Conservation (phyloP, 1,139 yeast genomes). For the Debaryomyces sp. region DNA sequence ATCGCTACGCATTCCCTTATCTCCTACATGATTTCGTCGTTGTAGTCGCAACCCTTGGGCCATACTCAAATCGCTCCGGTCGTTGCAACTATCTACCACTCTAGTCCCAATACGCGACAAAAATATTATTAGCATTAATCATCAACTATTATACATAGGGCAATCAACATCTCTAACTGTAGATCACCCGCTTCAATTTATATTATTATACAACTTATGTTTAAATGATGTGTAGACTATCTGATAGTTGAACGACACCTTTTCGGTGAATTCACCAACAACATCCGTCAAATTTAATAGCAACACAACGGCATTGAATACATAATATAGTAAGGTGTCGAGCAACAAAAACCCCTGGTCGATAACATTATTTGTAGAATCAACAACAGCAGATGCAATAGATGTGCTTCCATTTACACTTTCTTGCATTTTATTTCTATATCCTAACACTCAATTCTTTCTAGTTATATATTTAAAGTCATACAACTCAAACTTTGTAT, state of each 20-base stretch:
- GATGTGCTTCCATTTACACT: background rate
- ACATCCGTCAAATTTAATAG: constrained; percentile 27
- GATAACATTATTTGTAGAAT: constrained; percentile 2
- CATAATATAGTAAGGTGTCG: constrained; percentile 32
- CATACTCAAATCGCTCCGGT: background rate
- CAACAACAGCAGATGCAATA: background rate
- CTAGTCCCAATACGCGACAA: background rate
- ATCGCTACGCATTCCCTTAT: background rate
- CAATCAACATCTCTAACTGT: background rate
- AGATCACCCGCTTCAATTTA: constrained; percentile 19
- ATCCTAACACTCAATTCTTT: background rate
- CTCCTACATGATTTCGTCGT: background rate
- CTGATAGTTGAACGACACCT: constrained; percentile 23
- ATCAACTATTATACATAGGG: background rate
- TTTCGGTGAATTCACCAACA: constrained; percentile 24
- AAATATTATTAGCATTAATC: background rate
- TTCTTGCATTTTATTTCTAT: background rate
- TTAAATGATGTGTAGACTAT: constrained; percentile 28
- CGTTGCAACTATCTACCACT: background rate
- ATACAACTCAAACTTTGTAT: background rate
- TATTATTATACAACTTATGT: constrained; percentile 34
- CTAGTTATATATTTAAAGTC: background rate
- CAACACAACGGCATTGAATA: constrained; percentile 30
- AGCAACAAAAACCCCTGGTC: constrained; percentile 20
- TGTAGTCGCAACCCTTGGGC: background rate